These are phyloP conservation scores for Ophiostoma sp. DNA, from an alignment of 2,329 filamentous ascomycete genomes.

Conservation along the genomic window DNA sequence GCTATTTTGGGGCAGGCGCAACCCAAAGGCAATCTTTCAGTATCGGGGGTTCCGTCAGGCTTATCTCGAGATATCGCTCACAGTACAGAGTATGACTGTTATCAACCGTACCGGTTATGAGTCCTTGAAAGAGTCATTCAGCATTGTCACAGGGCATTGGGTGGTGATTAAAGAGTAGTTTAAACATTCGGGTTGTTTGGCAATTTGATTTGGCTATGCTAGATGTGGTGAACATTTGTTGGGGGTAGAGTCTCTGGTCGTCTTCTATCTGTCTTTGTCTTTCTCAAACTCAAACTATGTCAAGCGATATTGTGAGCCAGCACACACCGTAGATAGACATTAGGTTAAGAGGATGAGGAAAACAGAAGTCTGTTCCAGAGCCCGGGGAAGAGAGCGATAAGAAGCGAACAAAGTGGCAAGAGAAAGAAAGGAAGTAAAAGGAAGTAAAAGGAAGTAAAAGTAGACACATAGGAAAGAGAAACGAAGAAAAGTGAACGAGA, in stretches of 20 bases:
- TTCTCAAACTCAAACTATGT: not conserved
- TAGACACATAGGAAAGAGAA: not conserved
- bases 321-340: not conserved
- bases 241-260: not conserved
- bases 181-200: not conserved
- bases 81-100: not conserved
- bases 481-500: not conserved
- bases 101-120: not conserved
- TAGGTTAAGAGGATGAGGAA: not conserved
- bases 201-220: not conserved
- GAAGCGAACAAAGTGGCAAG: not conserved
- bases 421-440: constrained; percentile 11
- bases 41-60: not conserved
- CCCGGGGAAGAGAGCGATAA: constrained; percentile 12
- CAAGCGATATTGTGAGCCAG: not conserved
- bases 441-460: constrained; percentile 15
- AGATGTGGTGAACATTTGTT: not conserved
- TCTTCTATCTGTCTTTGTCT: not conserved
- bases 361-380: not conserved
- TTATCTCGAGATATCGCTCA: not conserved
- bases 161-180: not conserved
- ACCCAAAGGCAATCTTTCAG: not conserved
- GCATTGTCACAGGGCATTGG: not conserved
- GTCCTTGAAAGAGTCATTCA: not conserved
- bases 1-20: not conserved